Evolutionary conservation across 129 eudicot genomes (phyloP), one percentile per base, ranked within the genome.

Genomic region (Saussurea involucrata): DNA sequence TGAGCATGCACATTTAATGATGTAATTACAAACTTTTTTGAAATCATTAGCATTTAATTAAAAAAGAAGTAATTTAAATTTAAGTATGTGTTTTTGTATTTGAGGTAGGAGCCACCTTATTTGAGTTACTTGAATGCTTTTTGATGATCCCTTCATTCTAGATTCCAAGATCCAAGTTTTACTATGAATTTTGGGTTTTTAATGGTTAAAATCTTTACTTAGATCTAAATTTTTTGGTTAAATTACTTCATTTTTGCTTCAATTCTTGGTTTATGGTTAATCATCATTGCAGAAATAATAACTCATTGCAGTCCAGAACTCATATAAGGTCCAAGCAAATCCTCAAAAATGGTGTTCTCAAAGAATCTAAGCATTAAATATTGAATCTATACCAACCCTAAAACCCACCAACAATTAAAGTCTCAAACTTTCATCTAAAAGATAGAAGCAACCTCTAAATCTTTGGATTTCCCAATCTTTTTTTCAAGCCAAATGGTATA

Each of bases 1-100:
- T 68, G 27, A 80, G 74, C 69, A 71, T 72, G 58, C 77, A 72
- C 71, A 79, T 79, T 49, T 7, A 72, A 46, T 79, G 78, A 4
- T 68, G 25, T 18, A 49, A 21, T 22, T 29, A 79, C 73, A 21
- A 66, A 73, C 74, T 49, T 21, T 55, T 66, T 67, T 57, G 77
- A 78, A 37, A 40, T 70, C 64, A 60, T 70, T 70, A 70, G 25
- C 68, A 6, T 60, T 33, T 20, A 22, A 69, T 36, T 49, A 42
- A 65, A n/a, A 70, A 25, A 12, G 24, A 61, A 11, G 4, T 44
- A 28, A 44, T 64, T 53, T 3, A 72, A 79, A 33, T 69, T 57
- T 57, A 12, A 68, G 40, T 73, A 57, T 21, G 46, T 58, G 68
- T 32, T 73, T 72, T 73, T 55, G 66, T 27, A 29, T 73, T 55